A percentile compares a stretch with the other conserved stretches of the same genome.
Conservation (phyloP, 2,329 filamentous ascomycete genomes). For the Neopestalotiopsis rosae region DNA sequence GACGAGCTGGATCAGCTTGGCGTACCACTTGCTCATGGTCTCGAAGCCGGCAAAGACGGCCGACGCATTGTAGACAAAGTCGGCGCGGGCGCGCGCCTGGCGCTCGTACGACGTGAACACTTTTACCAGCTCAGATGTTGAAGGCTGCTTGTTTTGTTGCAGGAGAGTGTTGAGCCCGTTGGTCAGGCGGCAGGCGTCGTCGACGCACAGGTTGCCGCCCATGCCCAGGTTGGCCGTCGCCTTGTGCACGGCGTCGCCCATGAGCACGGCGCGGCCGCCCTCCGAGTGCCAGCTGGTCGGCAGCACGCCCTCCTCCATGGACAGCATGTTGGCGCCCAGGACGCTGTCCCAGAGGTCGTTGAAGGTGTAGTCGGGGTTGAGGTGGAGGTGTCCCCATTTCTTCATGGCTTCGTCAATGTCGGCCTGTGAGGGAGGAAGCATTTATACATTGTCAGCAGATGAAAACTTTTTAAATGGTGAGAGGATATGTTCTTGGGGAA, state of each 20-base stretch:
- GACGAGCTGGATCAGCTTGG: constrained; percentile 7
- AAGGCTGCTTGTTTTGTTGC: not conserved
- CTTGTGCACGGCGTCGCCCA: constrained; percentile 14
- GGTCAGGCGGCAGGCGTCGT: constrained; percentile 9
- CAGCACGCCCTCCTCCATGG: constrained; percentile 15
- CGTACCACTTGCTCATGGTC: constrained; percentile 14
- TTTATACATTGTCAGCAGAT: not conserved
- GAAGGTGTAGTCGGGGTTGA: constrained; percentile 9
- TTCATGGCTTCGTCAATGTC: constrained; percentile 13
- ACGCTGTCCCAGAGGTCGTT: constrained; percentile 5
- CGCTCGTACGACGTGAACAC: constrained; percentile 3
- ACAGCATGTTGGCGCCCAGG: not conserved
- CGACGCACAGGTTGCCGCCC: constrained; percentile 15
- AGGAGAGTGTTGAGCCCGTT: constrained; percentile 2
- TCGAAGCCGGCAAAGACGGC: constrained; percentile 12
- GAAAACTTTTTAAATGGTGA: not conserved
- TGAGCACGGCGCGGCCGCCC: not conserved
- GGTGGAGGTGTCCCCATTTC: constrained; percentile 10
- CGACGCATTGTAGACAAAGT: constrained; percentile 8
- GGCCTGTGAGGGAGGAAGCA: not conserved
- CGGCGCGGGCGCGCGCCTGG: not conserved
- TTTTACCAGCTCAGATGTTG: not conserved
- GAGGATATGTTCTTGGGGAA: not conserved
- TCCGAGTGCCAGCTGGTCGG: constrained; percentile 10
- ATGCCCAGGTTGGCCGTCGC: constrained; percentile 13